Base-by-base conservation (phyloP, 2,329 filamentous ascomycete species). In the Penicillium sp. region DNA sequence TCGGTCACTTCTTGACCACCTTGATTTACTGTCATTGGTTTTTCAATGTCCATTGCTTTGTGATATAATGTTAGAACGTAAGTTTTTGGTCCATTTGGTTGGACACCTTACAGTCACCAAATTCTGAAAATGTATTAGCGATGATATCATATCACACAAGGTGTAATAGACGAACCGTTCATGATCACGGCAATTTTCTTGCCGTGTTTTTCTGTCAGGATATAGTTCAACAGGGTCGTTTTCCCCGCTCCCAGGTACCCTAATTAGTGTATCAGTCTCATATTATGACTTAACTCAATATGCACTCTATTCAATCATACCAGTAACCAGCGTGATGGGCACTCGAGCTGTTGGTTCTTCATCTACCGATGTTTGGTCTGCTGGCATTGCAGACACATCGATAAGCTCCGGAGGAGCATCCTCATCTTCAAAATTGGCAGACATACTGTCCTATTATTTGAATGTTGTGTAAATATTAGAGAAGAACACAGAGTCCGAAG, bases 141-240 rank as follows among this genome's bases (percentile, higher is more conserved):
- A 54, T 17, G 7, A 17, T 29, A 36, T 54, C 9, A 27, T 27
- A 27, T 39, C 23, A 7, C 19, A 23, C 12, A 33, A 35, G 29
- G 21, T 19, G 38, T 13, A 13, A 49, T 38, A 12, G 27, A 81
- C 73, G 71, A 69, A 77, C 91, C 92, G 75, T 99, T 99, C 79
- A 99, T 85, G 57, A 99, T 97, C 15, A 99, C 94, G 12, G 94
- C 94, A 73, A 99, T 94, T 70, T 92, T 96, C 82, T 97, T 97
- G 74, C 93, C 93, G 82, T 99, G 94, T 60, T 93, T 88, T 57
- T 93, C 92, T 29, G 89, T 96, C 52, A 99, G 81, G 61, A 99
- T 97, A 74, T 97, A 96, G 74, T 99, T 97, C 58, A 99, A 81
- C 31, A 97, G 77, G 0, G 93, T 97, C 0, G 93, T 97, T 77